These are phyloP conservation scores for Penium margaritaceum DNA, from an alignment of 139 green algal genomes.

Conservation along the genomic window DNA sequence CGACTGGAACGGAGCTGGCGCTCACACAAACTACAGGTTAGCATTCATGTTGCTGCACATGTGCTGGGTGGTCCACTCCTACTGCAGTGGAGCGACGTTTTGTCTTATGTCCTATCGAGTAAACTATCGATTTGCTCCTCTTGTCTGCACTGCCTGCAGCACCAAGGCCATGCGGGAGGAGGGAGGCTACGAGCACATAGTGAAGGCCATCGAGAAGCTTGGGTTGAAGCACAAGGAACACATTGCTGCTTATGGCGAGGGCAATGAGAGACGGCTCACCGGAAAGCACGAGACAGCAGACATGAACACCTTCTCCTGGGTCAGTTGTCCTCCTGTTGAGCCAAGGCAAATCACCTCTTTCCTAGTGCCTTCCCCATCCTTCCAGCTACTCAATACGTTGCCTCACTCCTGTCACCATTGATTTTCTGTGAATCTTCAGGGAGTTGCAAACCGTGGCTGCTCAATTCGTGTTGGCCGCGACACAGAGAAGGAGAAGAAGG, in stretches of 20 bases:
- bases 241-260: conserved; percentile 73
- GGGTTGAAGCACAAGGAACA: conserved; percentile 72
- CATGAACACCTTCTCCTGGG: conserved; percentile 91
- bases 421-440: neutral
- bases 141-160: neutral
- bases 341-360: no score
- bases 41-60: neutral
- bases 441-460: neutral
- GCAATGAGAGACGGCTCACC: conserved; percentile 95
- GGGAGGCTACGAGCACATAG: conserved; percentile 67
- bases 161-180: conserved; percentile 49
- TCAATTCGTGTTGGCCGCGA: neutral
- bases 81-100: neutral
- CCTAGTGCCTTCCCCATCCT: neutral
- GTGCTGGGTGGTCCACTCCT: neutral
- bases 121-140: neutral
- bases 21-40: conserved; percentile 89
- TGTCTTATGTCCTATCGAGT: neutral
- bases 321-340: conserved; percentile 3
- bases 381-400: neutral
- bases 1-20: conserved; percentile 96
- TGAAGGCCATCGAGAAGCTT: conserved; percentile 81
- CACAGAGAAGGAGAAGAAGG: neutral
- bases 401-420: neutral
- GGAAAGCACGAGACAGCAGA: conserved; percentile 83